Conservation (phyloP, 23 red algal genomes). For the Gracilaria domingensis region DNA sequence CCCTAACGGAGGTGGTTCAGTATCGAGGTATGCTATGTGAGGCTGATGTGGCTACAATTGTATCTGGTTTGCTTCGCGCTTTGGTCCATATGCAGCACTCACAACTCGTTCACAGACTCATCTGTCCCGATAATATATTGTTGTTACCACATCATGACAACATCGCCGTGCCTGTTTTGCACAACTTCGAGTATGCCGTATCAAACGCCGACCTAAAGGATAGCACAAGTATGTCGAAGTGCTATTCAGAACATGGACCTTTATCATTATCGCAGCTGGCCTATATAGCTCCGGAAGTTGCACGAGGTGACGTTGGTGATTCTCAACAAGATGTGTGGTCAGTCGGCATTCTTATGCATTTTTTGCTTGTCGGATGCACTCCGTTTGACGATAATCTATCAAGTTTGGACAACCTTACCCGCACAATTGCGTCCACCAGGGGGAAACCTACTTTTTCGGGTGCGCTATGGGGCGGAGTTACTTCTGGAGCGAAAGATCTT, state of each 20-base stretch:
- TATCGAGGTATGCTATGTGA: slow-evolving; percentile 28
- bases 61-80: slow-evolving; percentile 15
- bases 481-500: slow-evolving; percentile 55
- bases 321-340: slow-evolving; percentile 62
- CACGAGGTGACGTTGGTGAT: slow-evolving; percentile 27
- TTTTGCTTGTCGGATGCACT: slow-evolving; percentile 46
- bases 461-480: slow-evolving; percentile 48
- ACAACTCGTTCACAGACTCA: slow-evolving; percentile 46
- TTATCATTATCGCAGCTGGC: slow-evolving; percentile 25
- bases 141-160: not conserved
- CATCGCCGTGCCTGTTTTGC: not conserved
- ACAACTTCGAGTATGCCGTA: slow-evolving; percentile 47
- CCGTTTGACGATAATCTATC: slow-evolving; percentile 47
- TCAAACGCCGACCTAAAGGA: slow-evolving; percentile 1
- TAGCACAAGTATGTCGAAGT: not conserved
- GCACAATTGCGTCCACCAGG: slow-evolving; percentile 40
- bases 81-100: slow-evolving; percentile 39
- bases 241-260: not conserved
- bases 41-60: slow-evolving; percentile 24
- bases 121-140: slow-evolving; percentile 43
- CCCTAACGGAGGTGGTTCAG: slow-evolving; percentile 24
- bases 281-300: slow-evolving; percentile 35
- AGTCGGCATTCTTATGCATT: slow-evolving; percentile 63
- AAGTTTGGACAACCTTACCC: not conserved
- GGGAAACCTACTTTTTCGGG: slow-evolving; percentile 55